A percentile compares a stretch with the other conserved stretches of the same genome.
Conservation (phyloP, 2,329 filamentous ascomycete genomes). For the Pleomassaria siparia region DNA sequence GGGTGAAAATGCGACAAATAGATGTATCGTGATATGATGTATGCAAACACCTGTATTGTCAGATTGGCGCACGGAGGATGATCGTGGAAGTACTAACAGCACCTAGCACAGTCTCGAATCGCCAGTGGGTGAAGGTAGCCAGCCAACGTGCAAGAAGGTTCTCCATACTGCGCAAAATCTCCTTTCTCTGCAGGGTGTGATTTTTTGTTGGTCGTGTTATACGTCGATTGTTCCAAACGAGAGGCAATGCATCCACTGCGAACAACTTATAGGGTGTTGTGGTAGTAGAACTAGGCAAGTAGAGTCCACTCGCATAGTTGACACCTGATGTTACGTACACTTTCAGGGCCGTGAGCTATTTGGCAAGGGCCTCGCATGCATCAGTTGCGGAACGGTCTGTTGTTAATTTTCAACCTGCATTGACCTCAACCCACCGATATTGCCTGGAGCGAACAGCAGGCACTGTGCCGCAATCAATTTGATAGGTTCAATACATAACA, state of each 20-base stretch:
- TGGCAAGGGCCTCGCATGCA: background rate
- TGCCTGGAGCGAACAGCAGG: constrained; percentile 1
- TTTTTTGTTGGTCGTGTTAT: constrained; percentile 3
- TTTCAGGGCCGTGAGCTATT: background rate
- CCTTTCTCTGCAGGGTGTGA: background rate
- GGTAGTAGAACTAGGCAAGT: background rate
- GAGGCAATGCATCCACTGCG: constrained; percentile 1
- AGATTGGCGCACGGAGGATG: background rate
- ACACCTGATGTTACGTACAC: background rate
- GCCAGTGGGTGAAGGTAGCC: constrained; percentile 4
- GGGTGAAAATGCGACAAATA: constrained; percentile 7
- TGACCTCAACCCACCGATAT: background rate
- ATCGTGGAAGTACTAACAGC: constrained; percentile 6
- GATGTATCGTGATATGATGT: constrained; percentile 4
- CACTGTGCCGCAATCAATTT: background rate
- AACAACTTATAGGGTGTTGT: background rate
- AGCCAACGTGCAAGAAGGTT: constrained; percentile 4
- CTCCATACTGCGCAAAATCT: constrained; percentile 2
- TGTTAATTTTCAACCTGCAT: background rate
- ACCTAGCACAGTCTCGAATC: constrained; percentile 5
- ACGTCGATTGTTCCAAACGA: constrained; percentile 1
- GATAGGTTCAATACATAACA: background rate
- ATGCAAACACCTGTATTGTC: constrained; percentile 6
- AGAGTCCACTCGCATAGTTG: background rate
- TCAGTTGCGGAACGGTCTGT: background rate